Evolutionary conservation across 805 yeast species (phyloP).

Genomic region (Babjeviella inositovora): DNA sequence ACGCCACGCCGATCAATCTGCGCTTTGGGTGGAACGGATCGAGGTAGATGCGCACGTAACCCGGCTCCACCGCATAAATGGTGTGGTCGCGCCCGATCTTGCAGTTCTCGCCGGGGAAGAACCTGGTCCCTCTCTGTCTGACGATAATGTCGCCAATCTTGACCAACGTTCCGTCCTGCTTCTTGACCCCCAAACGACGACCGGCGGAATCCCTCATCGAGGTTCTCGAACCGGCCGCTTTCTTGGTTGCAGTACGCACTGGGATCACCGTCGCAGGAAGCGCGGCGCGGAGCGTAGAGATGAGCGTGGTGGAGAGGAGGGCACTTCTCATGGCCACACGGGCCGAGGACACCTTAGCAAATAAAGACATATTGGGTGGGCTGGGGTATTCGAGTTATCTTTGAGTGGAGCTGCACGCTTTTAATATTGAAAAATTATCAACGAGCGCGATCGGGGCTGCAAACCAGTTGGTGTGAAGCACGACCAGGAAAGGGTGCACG

Average conservation of each 20-base stretch:
- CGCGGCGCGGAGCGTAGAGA: no score
- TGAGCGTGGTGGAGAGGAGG: no score
- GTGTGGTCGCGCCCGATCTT: slow-evolving; percentile 92
- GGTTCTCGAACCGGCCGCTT: slow-evolving; percentile 90
- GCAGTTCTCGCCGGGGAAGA: slow-evolving; percentile 88
- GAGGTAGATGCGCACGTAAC: slow-evolving; percentile 76
- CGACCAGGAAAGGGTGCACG: no score
- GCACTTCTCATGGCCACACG: no score
- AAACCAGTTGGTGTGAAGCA: no score
- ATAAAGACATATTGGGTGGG: no score
- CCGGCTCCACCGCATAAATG: slow-evolving; percentile 81
- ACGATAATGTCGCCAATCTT: slow-evolving; percentile 73
- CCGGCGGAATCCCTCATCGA: slow-evolving; percentile 92
- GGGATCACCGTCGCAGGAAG: no score
- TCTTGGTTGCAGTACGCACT: slow-evolving; percentile 84
- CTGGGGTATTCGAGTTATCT: no score
- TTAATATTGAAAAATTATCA: no score
- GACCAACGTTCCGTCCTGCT: slow-evolving; percentile 63
- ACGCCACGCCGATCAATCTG: slow-evolving; percentile 78
- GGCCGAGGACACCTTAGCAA: no score
- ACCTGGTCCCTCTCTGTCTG: slow-evolving; percentile 91
- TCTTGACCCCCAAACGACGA: slow-evolving; percentile 84
- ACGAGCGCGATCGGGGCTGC: no score
- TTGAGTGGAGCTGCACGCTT: no score
- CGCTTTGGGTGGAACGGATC: slow-evolving; percentile 96